Base-by-base conservation (phyloP, 2,329 filamentous ascomycete species). In the Acrodontium crateriforme region DNA sequence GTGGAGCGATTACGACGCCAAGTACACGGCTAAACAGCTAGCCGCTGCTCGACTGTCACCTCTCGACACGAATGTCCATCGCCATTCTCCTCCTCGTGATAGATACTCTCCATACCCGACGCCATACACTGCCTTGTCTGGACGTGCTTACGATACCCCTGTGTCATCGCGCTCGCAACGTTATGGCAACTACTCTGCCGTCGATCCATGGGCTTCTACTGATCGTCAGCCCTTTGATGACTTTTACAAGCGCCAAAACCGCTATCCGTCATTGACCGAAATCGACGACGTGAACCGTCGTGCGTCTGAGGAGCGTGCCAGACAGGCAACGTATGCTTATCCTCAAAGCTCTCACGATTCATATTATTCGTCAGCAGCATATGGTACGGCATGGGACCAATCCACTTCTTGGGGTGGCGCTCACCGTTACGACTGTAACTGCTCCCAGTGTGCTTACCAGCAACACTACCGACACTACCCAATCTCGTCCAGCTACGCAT, bases 1-100 rank as follows among this genome's bases (percentile, higher is more conserved):
- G 45, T 81, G 76, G 76, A 65, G 73, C 31, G 65, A 65, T 16
- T 79, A 72, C 59, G 62, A 70, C 41, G 55, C 56, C 33, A 55
- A 58, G 41, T 58, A 54, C 35, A 36, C 28, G 15, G 32, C 35
- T 15, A 41, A 47, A 35, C 45, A 48, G 31, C 40, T 43, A 23
- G 52, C 52, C 21, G 38, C 45, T 18, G 47, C 47, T 16, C 52
- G 58, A 9, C 55, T 77, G 40, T 67, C 67, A 27, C 70, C 73
- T 17, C 67, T 80, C 37, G 70, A 79, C 44, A 22, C 20, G 20
- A 74, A 68, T 38, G 56, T 77, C 31, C 58, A 69, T 37, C 62
- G 69, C 32, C 54, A 60, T 40, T 56, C 61, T 32, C 44, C 63
- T 22, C 38, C 35, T 18, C 56, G 63, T 39, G 69, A 71, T 45